Conservation (phyloP, 2,329 filamentous ascomycete species). For the Chrysosporium keratinophilum region DNA sequence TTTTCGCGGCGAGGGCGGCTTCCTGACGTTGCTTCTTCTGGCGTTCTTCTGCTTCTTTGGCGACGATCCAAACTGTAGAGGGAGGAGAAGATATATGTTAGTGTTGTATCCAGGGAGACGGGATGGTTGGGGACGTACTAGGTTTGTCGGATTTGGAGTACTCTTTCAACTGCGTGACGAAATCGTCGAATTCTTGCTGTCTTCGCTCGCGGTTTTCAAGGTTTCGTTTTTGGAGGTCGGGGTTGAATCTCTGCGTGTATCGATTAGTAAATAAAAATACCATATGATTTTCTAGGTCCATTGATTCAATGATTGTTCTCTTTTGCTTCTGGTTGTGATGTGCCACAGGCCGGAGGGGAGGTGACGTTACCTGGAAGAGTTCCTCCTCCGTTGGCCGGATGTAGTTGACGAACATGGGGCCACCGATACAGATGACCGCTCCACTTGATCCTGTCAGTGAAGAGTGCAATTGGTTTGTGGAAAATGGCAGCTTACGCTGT, state of each 20-base stretch:
- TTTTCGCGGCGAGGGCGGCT: conserved; percentile 15
- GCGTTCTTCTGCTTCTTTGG: conserved; percentile 29
- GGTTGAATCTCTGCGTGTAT: conserved; percentile 62
- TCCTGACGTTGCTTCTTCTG: conserved; percentile 24
- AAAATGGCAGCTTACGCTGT: conserved; percentile 46
- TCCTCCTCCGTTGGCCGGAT: conserved; percentile 73
- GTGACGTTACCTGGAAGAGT: conserved; percentile 53
- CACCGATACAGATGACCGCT: conserved; percentile 62
- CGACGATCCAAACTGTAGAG: conserved; percentile 28
- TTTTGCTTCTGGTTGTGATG: background rate
- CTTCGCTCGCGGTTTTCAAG: conserved; percentile 66
- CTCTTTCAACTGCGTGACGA: conserved; percentile 72
- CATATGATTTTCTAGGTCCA: conserved; percentile 8
- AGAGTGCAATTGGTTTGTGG: background rate
- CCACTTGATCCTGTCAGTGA: conserved; percentile 45
- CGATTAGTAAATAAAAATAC: conserved; percentile 1
- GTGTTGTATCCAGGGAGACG: no score
- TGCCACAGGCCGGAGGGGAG: background rate
- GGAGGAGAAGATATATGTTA: background rate
- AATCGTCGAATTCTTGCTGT: conserved; percentile 81
- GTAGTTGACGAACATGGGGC: conserved; percentile 71
- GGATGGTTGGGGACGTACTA: conserved; percentile 45
- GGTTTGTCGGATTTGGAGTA: conserved; percentile 86
- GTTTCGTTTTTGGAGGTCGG: conserved; percentile 80
- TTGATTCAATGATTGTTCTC: background rate